phyloP scores from a whole-genome alignment of 257 asterid genomes.

The Mentha longifolia region DNA sequence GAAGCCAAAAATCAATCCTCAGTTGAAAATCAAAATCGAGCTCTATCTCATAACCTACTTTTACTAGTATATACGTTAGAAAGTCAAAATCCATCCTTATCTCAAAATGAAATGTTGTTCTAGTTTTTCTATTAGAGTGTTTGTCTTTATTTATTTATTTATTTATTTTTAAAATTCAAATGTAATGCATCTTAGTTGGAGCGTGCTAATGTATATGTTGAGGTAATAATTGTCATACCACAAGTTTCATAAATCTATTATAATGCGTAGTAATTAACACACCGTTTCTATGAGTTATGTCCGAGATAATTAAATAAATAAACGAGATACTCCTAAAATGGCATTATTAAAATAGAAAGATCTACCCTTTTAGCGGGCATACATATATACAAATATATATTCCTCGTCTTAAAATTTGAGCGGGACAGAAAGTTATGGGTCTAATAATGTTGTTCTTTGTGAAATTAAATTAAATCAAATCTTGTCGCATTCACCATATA shows the following conservation, averaged over 20 bases:
- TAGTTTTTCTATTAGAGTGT: neutral
- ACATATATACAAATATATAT: neutral
- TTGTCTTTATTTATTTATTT: neutral
- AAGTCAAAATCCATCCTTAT: neutral
- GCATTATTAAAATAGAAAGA: neutral
- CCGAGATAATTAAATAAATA: neutral
- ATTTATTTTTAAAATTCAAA: neutral
- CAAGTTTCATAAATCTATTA: neutral
- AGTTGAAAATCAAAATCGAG: neutral
- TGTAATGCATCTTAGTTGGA: slow-evolving; percentile 12
- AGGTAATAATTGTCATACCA: slow-evolving; percentile 8
- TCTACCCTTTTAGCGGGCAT: neutral
- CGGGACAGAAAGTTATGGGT: slow-evolving; percentile 40
- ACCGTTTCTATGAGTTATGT: neutral
- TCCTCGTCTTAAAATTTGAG: slow-evolving; percentile 18
- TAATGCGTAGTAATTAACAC: no score
- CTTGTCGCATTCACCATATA: slow-evolving; percentile 32
- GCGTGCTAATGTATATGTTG: slow-evolving; percentile 24
- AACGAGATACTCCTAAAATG: neutral
- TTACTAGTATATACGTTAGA: neutral
- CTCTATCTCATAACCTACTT: neutral
- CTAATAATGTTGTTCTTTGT: slow-evolving; percentile 30
- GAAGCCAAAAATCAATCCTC: neutral
- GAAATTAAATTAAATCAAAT: slow-evolving; percentile 23
- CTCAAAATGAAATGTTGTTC: neutral